phyloP scores from a whole-genome alignment of 148 eudicot species.

The Bassia scoparia region DNA sequence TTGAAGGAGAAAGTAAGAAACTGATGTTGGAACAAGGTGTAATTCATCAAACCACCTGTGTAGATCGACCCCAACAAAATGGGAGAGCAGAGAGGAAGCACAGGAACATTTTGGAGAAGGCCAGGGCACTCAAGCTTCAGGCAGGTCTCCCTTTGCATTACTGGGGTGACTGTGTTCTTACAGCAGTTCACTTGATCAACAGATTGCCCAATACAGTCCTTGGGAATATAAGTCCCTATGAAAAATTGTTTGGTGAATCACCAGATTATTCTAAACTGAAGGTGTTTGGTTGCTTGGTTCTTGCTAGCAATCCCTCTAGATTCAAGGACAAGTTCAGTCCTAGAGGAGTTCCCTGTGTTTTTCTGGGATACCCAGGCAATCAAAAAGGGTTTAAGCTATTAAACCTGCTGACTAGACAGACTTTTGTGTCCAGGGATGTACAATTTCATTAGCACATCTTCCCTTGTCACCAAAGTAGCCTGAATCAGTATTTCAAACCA shows the following conservation, averaged over 20 bases:
- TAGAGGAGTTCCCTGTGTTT: too few species aligned
- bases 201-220: not conserved
- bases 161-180: too few species aligned
- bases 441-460: too few species aligned
- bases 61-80: slow-evolving; percentile 6
- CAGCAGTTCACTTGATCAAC: not conserved
- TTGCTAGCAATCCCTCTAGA: too few species aligned
- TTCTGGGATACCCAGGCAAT: too few species aligned
- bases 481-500: too few species aligned
- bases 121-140: not conserved
- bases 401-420: too few species aligned
- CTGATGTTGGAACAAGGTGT: not conserved
- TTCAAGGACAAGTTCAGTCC: too few species aligned
- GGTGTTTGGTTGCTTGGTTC: too few species aligned
- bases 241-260: not conserved
- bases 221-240: not conserved
- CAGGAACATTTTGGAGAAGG: not conserved
- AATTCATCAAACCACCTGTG: not conserved
- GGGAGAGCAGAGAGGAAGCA: not conserved
- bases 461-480: too few species aligned
- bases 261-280: not conserved
- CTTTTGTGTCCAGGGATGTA: too few species aligned
- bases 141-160: not conserved
- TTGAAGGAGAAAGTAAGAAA: not conserved
- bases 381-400: too few species aligned